Evolutionary conservation across 2,329 filamentous ascomycete genomes (phyloP).

Genomic region (Colletotrichum agaves): DNA sequence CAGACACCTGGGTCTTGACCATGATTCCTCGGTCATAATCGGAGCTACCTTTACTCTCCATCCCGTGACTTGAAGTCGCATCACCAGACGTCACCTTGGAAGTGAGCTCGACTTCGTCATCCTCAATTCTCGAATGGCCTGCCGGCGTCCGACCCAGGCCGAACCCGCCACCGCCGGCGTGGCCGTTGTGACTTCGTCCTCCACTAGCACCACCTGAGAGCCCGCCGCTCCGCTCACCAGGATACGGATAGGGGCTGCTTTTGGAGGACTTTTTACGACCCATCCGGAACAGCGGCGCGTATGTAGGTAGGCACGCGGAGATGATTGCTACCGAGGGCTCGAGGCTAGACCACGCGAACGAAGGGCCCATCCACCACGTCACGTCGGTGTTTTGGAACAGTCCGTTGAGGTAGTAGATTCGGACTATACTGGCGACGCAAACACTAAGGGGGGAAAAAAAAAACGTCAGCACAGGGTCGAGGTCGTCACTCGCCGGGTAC

Average conservation of each 20-base stretch:
- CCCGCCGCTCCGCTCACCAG: neutral
- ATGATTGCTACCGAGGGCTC: conserved; percentile 53
- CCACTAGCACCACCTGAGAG: neutral
- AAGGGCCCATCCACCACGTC: conserved; percentile 32
- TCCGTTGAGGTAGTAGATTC: conserved; percentile 16
- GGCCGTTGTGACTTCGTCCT: neutral
- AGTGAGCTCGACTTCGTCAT: conserved; percentile 14
- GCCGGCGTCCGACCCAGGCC: neutral
- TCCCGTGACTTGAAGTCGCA: neutral
- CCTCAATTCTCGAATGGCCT: neutral
- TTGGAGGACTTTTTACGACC: neutral
- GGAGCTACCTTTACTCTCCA: neutral
- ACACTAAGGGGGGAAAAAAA: neutral
- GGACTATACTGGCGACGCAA: conserved; percentile 17
- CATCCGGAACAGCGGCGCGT: conserved; percentile 43
- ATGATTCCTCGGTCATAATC: neutral
- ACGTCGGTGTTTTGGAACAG: conserved; percentile 18
- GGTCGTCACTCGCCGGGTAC: too few species aligned
- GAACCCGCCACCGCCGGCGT: neutral
- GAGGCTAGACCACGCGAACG: conserved; percentile 51
- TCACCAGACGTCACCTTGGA: neutral
- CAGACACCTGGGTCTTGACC: conserved; percentile 4
- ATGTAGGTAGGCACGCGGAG: conserved; percentile 52
- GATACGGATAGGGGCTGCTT: conserved; percentile 1
- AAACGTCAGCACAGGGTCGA: neutral